Conservation (phyloP, 2,329 filamentous ascomycete species). For the Cadophora sp. region DNA sequence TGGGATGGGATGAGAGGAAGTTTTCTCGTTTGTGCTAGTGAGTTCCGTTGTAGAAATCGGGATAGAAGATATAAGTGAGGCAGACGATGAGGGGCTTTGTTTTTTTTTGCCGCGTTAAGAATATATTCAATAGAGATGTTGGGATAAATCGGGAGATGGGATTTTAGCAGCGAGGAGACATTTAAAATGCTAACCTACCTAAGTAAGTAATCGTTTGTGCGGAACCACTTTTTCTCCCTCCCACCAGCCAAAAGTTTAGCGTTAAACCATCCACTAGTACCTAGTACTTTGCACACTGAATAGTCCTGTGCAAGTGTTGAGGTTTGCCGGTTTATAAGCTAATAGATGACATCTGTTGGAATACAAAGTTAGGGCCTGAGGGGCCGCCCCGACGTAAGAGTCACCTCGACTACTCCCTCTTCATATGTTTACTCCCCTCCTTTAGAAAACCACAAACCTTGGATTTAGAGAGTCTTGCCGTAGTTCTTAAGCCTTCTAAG, state of each 20-base stretch:
- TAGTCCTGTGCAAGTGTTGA: slow-evolving; percentile 6
- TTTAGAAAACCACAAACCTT: too few relatives aligned
- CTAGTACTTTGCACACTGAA: background rate
- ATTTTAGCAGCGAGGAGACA: slow-evolving; percentile 1
- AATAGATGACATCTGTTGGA: background rate
- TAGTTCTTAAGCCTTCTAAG: too few relatives aligned
- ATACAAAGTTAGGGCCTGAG: too few relatives aligned
- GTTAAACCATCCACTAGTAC: background rate
- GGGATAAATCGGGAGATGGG: slow-evolving; percentile 1
- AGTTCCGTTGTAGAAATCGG: background rate
- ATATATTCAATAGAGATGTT: slow-evolving; percentile 10
- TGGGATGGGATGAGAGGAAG: slow-evolving; percentile 10
- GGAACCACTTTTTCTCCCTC: slow-evolving; percentile 18
- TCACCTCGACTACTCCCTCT: too few relatives aligned
- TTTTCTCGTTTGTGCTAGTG: slow-evolving; percentile 17
- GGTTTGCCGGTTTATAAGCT: slow-evolving; percentile 10
- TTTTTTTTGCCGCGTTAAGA: background rate
- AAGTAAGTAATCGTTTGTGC: background rate
- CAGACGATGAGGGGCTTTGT: slow-evolving; percentile 13
- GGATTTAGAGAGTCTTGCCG: too few relatives aligned
- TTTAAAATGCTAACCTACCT: too few relatives aligned
- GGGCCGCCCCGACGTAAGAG: too few relatives aligned
- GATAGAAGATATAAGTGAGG: slow-evolving; percentile 19
- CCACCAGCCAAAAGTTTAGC: slow-evolving; percentile 6
- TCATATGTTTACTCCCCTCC: too few relatives aligned